phyloP scores from a whole-genome alignment of 2,329 filamentous ascomycete genomes.

The Stemphylium beticola region DNA sequence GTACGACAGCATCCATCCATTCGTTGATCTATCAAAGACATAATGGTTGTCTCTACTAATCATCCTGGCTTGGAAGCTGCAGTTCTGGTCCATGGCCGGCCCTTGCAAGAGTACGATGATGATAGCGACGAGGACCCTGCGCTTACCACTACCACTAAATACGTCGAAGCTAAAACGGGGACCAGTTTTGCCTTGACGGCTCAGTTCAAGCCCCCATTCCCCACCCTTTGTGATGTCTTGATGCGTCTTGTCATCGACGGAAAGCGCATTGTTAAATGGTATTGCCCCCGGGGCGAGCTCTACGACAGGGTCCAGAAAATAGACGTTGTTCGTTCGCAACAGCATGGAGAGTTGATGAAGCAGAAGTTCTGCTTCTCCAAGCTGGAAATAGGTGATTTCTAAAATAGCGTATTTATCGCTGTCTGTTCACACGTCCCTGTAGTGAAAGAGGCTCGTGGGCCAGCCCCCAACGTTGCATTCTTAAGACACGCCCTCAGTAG shows the following conservation, averaged over 20 bases:
- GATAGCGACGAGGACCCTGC: neutral
- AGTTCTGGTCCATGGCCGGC: slow-evolving; percentile 6
- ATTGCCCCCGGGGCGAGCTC: neutral
- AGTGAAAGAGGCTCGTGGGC: slow-evolving; percentile 1
- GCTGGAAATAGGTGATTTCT: slow-evolving; percentile 14
- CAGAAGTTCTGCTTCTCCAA: slow-evolving; percentile 11
- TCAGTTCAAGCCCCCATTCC: slow-evolving; percentile 1
- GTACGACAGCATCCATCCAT: neutral
- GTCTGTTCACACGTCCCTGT: neutral
- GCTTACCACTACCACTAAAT: slow-evolving; percentile 6
- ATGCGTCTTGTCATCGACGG: neutral
- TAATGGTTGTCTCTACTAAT: slow-evolving; percentile 15
- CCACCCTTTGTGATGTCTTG: neutral
- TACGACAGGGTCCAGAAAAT: neutral
- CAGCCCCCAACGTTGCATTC: neutral
- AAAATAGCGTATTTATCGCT: neutral
- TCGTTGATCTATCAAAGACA: neutral
- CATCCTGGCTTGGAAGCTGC: slow-evolving; percentile 10
- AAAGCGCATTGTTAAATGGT: neutral
- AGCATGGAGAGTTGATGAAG: neutral
- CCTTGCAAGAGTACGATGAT: slow-evolving; percentile 19
- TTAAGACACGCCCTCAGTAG: neutral
- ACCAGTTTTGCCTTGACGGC: slow-evolving; percentile 3
- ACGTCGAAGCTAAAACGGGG: slow-evolving; percentile 11
- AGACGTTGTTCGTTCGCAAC: neutral